A percentile compares a stretch with the other conserved stretches of the same genome.
These are phyloP conservation scores for Miscanthus sacchariflorus DNA, from an alignment of 202 grass and related monocot species.

Conservation along the genomic window DNA sequence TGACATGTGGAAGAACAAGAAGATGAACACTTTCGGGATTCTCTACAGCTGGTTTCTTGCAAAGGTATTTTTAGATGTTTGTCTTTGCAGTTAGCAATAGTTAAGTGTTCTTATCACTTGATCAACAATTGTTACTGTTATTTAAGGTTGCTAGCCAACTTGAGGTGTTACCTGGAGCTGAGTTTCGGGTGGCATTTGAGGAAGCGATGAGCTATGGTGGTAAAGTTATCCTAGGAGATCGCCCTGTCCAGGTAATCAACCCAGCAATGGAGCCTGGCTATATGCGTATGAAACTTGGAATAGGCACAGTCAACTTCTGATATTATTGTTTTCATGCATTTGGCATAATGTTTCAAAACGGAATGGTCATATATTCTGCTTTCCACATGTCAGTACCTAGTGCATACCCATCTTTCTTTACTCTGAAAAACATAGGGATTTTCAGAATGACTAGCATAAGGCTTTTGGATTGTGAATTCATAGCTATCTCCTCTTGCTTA, in stretches of 20 bases:
- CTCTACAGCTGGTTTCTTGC: slow-evolving; percentile 99
- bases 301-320: background rate
- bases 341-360: background rate
- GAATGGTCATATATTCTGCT: background rate
- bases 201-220: slow-evolving; percentile 86
- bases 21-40: slow-evolving; percentile 95
- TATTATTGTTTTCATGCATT: background rate
- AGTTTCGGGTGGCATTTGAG: slow-evolving; percentile 95
- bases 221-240: slow-evolving; percentile 92
- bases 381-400: background rate
- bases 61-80: slow-evolving; percentile 57
- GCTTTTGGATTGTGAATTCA: background rate
- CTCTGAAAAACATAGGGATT: background rate
- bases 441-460: background rate
- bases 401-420: background rate
- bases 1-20: slow-evolving; percentile 98
- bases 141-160: slow-evolving; percentile 85
- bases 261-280: slow-evolving; percentile 4
- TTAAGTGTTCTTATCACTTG: slow-evolving; percentile 21
- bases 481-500: background rate
- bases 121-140: slow-evolving; percentile 19
- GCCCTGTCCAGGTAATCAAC: slow-evolving; percentile 80
- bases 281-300: background rate
- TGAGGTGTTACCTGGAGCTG: slow-evolving; percentile 90
- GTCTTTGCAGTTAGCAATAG: slow-evolving; percentile 9